These are phyloP conservation scores for Neoboletus subvelutipes DNA, from an alignment of 768 basidiomycete species.

Conservation along the genomic window DNA sequence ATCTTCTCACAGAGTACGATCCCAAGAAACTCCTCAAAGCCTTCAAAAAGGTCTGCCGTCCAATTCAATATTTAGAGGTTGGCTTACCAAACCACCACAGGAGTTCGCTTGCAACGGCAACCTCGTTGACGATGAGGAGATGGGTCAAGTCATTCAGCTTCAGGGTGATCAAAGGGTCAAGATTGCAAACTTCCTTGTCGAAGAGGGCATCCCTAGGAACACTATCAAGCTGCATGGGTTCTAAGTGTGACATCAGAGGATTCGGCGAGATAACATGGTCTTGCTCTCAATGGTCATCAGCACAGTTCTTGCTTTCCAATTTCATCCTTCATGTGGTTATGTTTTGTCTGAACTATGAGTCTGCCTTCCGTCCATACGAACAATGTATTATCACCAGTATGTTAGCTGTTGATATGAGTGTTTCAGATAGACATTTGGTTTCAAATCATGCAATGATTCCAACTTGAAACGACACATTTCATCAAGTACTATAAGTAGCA, in stretches of 20 bases:
- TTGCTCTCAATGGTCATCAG: conserved; percentile 4
- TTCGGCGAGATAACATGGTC: conserved; percentile 1
- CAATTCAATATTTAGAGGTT: neutral
- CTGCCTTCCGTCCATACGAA: conserved; percentile 16
- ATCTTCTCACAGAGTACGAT: conserved; percentile 75
- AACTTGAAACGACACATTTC: conserved; percentile 1
- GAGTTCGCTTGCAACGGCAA: conserved; percentile 99
- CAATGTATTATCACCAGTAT: conserved; percentile 28
- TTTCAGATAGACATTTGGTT: conserved; percentile 24
- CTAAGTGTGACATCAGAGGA: conserved; percentile 40
- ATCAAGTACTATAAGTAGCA: neutral
- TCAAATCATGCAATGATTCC: conserved; percentile 6
- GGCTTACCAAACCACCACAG: conserved; percentile 38
- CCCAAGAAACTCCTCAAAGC: conserved; percentile 97
- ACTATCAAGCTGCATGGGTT: conserved; percentile 90
- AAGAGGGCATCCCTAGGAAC: conserved; percentile 73
- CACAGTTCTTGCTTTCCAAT: conserved; percentile 10
- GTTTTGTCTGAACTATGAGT: conserved; percentile 18
- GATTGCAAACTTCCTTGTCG: conserved; percentile 83
- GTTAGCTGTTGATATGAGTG: conserved; percentile 26
- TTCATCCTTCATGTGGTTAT: conserved; percentile 19
- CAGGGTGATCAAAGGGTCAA: conserved; percentile 96
- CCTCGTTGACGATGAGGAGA: conserved; percentile 91
- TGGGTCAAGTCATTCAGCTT: conserved; percentile 96
- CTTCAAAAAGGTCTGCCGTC: conserved; percentile 83